Conservation (phyloP, 2,329 filamentous ascomycete species). For the Thielaviopsis punctulata region DNA sequence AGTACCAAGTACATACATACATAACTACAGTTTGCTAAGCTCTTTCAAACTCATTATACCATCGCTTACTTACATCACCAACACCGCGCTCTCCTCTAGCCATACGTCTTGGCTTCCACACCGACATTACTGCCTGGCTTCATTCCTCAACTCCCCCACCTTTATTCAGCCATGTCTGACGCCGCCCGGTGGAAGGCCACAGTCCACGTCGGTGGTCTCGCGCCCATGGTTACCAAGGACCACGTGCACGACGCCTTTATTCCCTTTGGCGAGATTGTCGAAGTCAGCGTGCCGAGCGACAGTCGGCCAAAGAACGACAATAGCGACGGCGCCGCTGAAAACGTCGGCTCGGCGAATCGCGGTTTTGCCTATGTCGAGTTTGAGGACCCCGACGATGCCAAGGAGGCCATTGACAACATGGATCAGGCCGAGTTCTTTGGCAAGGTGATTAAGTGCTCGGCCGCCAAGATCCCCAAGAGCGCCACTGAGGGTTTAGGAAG, state of each 20-base stretch:
- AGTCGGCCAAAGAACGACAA: conserved; percentile 46
- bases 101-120: neutral
- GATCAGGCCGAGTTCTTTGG: conserved; percentile 92
- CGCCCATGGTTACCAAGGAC: conserved; percentile 55
- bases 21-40: neutral
- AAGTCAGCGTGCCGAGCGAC: conserved; percentile 78
- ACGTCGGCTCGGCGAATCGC: conserved; percentile 56
- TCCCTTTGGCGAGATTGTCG: conserved; percentile 88
- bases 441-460: conserved; percentile 75
- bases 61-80: too few species aligned
- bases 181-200: conserved; percentile 73
- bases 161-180: conserved; percentile 51
- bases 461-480: conserved; percentile 83
- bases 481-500: conserved; percentile 75
- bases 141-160: neutral
- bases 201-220: conserved; percentile 79
- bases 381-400: conserved; percentile 68
- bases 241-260: conserved; percentile 83
- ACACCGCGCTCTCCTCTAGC: too few species aligned
- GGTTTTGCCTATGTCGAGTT: conserved; percentile 97
- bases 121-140: neutral
- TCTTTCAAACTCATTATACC: neutral
- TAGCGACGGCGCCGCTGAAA: conserved; percentile 15
- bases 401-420: conserved; percentile 98
- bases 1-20: neutral